Evolutionary conservation across 352 stramenopile genomes (phyloP).

Genomic region (Phytophthora cryptogea): DNA sequence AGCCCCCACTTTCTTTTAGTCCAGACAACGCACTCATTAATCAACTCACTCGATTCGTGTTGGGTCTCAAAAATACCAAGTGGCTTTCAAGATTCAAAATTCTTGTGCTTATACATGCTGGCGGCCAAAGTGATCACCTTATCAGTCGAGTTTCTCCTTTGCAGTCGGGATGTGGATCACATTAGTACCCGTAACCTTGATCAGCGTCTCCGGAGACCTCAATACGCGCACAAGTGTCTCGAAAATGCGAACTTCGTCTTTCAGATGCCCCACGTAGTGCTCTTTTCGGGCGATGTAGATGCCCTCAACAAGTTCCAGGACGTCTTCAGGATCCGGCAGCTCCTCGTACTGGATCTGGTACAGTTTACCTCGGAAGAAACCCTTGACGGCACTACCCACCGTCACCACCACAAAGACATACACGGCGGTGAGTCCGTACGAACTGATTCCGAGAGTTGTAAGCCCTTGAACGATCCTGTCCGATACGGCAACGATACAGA

Average conservation of each 20-base stretch:
- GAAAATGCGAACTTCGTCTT: slow-evolving; percentile 89
- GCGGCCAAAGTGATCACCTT: neutral
- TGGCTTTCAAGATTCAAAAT: slow-evolving; percentile 9
- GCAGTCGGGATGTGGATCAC: slow-evolving; percentile 86
- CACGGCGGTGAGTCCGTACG: slow-evolving; percentile 83
- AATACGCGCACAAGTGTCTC: slow-evolving; percentile 87
- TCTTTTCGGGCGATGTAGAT: slow-evolving; percentile 88
- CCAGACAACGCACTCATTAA: no score
- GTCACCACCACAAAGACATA: slow-evolving; percentile 91
- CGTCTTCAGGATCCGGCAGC: slow-evolving; percentile 79
- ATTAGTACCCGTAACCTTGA: slow-evolving; percentile 85
- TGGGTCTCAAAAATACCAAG: neutral
- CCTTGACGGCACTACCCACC: slow-evolving; percentile 82
- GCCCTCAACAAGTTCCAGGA: slow-evolving; percentile 86
- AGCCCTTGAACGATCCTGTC: slow-evolving; percentile 88
- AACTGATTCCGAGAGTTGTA: slow-evolving; percentile 77
- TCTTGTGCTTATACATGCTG: neutral
- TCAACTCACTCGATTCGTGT: no score
- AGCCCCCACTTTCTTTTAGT: no score
- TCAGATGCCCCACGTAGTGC: slow-evolving; percentile 86
- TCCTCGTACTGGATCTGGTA: slow-evolving; percentile 85
- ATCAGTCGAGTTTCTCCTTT: slow-evolving; percentile 85
- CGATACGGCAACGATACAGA: slow-evolving; percentile 84
- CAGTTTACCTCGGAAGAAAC: slow-evolving; percentile 81
- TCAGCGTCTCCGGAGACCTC: slow-evolving; percentile 80